These are phyloP conservation scores for Aspergillus quadricinctus DNA, from an alignment of 2,329 filamentous ascomycete species.

Conservation along the genomic window DNA sequence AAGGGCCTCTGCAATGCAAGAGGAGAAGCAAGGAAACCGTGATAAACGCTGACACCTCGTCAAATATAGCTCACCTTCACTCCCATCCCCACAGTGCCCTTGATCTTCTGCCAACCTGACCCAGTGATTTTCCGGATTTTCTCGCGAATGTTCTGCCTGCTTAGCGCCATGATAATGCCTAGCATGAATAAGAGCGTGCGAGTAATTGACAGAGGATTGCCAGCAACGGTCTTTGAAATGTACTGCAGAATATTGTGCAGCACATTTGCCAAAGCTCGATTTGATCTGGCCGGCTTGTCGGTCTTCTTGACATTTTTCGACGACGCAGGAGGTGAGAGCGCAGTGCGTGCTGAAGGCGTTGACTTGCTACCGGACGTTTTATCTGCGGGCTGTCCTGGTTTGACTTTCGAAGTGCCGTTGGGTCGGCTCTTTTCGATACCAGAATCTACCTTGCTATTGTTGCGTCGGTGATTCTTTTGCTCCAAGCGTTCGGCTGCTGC, in stretches of 20 bases:
- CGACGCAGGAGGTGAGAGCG: conserved; percentile 27
- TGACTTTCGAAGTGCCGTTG: conserved; percentile 29
- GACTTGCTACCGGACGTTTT: conserved; percentile 20
- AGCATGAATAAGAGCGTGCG: conserved; percentile 72
- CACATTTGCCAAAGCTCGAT: conserved; percentile 41
- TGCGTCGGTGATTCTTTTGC: conserved; percentile 45
- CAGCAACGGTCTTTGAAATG: conserved; percentile 49
- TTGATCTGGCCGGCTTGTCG: conserved; percentile 34
- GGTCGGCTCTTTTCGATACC: conserved; percentile 58
- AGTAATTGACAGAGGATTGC: conserved; percentile 53
- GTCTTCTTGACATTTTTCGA: conserved; percentile 39
- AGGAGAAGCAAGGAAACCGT: conserved; percentile 7
- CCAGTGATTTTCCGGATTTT: conserved; percentile 65
- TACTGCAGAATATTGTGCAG: conserved; percentile 49
- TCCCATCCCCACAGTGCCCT: conserved; percentile 86
- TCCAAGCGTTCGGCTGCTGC: conserved; percentile 38
- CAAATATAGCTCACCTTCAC: conserved; percentile 96
- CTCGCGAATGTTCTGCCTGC: conserved; percentile 69
- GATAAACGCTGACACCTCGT: conserved; percentile 5
- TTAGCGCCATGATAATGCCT: conserved; percentile 71
- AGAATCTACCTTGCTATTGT: conserved; percentile 64
- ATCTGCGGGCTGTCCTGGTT: conserved; percentile 23
- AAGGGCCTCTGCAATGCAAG: not conserved
- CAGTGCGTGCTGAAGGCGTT: conserved; percentile 25
- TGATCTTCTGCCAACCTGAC: conserved; percentile 74